Base-by-base conservation (phyloP, 371 early-diverging fungal species). In the Capillidium rhysosporum region DNA sequence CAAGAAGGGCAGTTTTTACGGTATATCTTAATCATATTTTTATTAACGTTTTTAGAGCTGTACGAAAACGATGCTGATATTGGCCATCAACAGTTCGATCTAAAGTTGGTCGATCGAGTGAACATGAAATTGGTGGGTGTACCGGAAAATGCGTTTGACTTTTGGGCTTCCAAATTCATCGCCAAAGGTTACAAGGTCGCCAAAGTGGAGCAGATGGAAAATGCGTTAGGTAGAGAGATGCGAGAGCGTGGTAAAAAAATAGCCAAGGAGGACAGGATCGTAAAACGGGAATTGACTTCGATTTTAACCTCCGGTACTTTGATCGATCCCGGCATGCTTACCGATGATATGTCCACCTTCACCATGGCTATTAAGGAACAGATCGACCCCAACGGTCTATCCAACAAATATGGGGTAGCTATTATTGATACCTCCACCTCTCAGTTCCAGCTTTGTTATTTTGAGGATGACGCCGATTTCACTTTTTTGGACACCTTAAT, bases 121-220 rank as follows among this genome's bases (percentile, higher is more conserved):
- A 94, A 94, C 67, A 99, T 99, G 99, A 75, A 89, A 40, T 98
- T 99, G 99, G 94, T 89, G 0, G 99, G 99, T 10, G 92, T 98
- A 0, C 99, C 99, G 18, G 98, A 96, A 63, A 71, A 70, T 38
- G 76, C 84, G 2, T 93, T 98, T 61, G 96, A 98, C 46, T 72
- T 79, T 57, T 99, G 98, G 98, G 91, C 93, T 0, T 73, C 86
- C 0, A 88, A 93, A 66, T 98, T 99, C 63, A 77, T 98, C 53
- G 93, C 93, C 23, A 82, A 85, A 62, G 99, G 99, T 28, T 67
- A 72, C 69, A 98, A 95, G 63, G 89, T 99, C 0, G 99, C 95
- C 0, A 82, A 84, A 40, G 99, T 99, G 8, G 99, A 99, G 57
- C 99, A 99, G 66, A 82, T 86, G 77, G 99, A 99, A 64, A 94